A percentile compares a stretch with the other conserved stretches of the same genome.
Evolutionary conservation across 768 basidiomycete species (phyloP).

Genomic region (Phlebiopsis gigantea): DNA sequence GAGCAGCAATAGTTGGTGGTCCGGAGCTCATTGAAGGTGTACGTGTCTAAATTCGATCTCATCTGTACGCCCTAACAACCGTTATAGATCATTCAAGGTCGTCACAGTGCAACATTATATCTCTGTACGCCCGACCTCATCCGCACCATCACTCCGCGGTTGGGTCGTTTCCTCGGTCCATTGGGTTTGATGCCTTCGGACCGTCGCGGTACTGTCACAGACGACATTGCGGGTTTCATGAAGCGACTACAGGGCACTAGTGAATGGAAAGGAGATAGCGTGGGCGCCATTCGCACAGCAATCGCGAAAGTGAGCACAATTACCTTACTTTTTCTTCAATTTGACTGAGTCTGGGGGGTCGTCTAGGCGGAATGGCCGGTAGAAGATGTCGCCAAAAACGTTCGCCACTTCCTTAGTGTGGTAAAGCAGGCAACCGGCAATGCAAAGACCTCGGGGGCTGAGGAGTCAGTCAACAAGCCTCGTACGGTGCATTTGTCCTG

Average conservation of each 20-base stretch:
- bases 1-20: conserved; percentile 89
- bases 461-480: conserved; percentile 33
- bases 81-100: conserved; percentile 63
- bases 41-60: conserved; percentile 26
- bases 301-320: conserved; percentile 60
- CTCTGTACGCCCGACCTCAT: conserved; percentile 80
- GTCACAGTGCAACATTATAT: conserved; percentile 76
- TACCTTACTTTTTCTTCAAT: background rate
- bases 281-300: conserved; percentile 78
- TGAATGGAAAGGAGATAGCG: conserved; percentile 92
- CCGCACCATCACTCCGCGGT: conserved; percentile 68
- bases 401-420: conserved; percentile 66
- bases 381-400: conserved; percentile 74
- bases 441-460: conserved; percentile 42
- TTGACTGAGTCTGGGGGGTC: background rate
- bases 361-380: conserved; percentile 68
- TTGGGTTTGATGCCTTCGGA: conserved; percentile 95
- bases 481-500: conserved; percentile 18
- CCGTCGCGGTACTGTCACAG: conserved; percentile 90
- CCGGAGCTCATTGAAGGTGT: conserved; percentile 85
- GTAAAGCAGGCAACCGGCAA: conserved; percentile 76
- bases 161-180: conserved; percentile 78
- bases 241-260: conserved; percentile 72
- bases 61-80: background rate
- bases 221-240: conserved; percentile 81